phyloP scores from a whole-genome alignment of 805 yeast genomes.

The Metschnikowia lochheadii region DNA sequence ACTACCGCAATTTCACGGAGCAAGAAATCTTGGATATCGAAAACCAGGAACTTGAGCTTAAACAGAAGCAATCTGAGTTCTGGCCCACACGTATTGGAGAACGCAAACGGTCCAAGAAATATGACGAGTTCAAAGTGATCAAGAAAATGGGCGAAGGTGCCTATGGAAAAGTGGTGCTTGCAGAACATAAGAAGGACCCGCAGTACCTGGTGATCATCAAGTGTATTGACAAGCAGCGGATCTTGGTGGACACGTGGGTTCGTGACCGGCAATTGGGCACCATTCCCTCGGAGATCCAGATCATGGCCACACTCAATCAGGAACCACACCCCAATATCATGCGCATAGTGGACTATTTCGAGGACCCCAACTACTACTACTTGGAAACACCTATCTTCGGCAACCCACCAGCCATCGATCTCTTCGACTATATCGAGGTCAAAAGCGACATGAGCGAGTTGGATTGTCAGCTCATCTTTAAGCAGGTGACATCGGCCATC shows the following conservation, averaged over 20 bases:
- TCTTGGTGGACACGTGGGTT: conserved; percentile 96
- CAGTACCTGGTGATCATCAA: conserved; percentile 72
- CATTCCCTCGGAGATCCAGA: conserved; percentile 92
- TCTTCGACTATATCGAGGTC: conserved; percentile 88
- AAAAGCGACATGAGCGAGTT: conserved; percentile 74
- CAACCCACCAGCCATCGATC: conserved; percentile 81
- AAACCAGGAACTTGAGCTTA: conserved; percentile 36
- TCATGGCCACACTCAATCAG: conserved; percentile 74
- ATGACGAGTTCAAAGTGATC: conserved; percentile 64
- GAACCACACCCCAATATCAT: conserved; percentile 86
- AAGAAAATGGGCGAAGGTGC: conserved; percentile 95
- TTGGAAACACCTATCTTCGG: conserved; percentile 92
- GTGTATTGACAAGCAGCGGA: conserved; percentile 86
- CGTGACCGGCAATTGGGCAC: conserved; percentile 89
- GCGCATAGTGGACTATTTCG: conserved; percentile 85
- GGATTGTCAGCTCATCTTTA: conserved; percentile 74
- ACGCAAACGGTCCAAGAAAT: conserved; percentile 63
- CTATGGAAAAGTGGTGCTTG: conserved; percentile 87
- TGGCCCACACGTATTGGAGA: conserved; percentile 59
- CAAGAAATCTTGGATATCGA: conserved; percentile 44
- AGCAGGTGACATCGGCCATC: conserved; percentile 74
- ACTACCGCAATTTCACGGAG: conserved; percentile 32
- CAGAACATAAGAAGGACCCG: conserved; percentile 60
- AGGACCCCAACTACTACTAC: conserved; percentile 84
- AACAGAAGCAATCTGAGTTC: conserved; percentile 33